phyloP scores from a whole-genome alignment of 768 basidiomycete species.

The Hemileccinum impolitum region DNA sequence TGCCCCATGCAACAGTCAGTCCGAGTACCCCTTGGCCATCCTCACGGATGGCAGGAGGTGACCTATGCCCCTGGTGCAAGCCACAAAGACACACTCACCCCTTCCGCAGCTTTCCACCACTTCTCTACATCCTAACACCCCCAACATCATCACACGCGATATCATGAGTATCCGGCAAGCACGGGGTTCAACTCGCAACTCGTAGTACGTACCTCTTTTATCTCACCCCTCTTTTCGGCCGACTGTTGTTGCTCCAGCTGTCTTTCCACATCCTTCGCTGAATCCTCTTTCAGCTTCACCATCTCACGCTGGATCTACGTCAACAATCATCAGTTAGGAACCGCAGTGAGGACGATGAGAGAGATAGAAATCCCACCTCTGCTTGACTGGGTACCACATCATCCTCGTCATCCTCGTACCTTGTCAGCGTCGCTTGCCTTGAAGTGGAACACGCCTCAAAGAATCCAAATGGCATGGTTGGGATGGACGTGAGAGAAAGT shows the following conservation, averaged over 20 bases:
- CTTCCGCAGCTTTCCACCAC: slow-evolving; percentile 7
- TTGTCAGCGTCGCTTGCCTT: too few species aligned
- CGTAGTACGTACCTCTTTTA: slow-evolving; percentile 11
- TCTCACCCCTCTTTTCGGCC: background rate
- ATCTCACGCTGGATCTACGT: slow-evolving; percentile 23
- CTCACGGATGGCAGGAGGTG: too few species aligned
- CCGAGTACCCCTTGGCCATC: background rate
- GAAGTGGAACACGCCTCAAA: background rate
- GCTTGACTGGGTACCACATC: slow-evolving; percentile 7
- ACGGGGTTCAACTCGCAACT: background rate
- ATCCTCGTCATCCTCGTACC: background rate
- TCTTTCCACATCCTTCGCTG: slow-evolving; percentile 19
- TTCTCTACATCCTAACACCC: slow-evolving; percentile 1
- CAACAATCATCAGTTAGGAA: background rate
- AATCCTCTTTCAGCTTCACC: slow-evolving; percentile 19
- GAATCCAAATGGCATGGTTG: slow-evolving; percentile 2
- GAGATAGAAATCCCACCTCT: slow-evolving; percentile 9
- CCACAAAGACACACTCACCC: slow-evolving; percentile 1
- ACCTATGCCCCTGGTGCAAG: too few species aligned
- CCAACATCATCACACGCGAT: too few species aligned
- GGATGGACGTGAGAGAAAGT: background rate
- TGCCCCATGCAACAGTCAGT: background rate
- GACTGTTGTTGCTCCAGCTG: slow-evolving; percentile 18
- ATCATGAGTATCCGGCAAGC: too few species aligned
- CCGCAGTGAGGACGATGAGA: too few species aligned